Evolutionary conservation across 345 rosid species (phyloP), one percentile per base, ranked within the genome.

Genomic region (Aegle marmelos): DNA sequence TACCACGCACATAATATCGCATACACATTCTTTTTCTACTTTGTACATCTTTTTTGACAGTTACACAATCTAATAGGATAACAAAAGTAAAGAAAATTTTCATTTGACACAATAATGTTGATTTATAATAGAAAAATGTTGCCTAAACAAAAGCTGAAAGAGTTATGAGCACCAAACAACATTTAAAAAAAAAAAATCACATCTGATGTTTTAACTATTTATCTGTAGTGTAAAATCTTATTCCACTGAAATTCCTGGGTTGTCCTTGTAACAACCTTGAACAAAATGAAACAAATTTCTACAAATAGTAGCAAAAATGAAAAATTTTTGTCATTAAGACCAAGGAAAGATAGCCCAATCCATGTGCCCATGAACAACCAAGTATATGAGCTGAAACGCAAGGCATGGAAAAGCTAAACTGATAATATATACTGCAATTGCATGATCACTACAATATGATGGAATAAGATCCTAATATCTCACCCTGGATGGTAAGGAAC

Each of bases 401-500:
- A 62, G 6, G 67, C 34, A 62, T 14, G 1, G n/a, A 62, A 30
- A 45, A 28, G 5, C 34, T 14, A 28, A 27, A 62, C 8, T 62
- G 37, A 14, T 28, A 30, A 62, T 6, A 27, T 30, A 28, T 14
- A 1, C 5, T 62, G 19, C 67, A 28, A 30, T 2, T 62, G 19
- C 67, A 28, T 30, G 22, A 33, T 53, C 28, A 19, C 61, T 9
- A 61, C 30, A 33, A 65, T 27, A 31, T 14, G 11, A 72, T 34
- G 11, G 28, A 30, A 79, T 53, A 53, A 36, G 24, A 53, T 19
- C 73, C n/a, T 3, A 58, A 39, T 28, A 81, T 65, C 95, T 87
- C 67, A 94, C 99, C 93, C 85, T 90, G 31, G 94, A 86, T 66
- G 85, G 89, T 77, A 89, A 86, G 75, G 91, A 85, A 80, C 88